phyloP scores from a whole-genome alignment of 352 stramenopile species.

The Globisporangium rhizosaccharum region DNA sequence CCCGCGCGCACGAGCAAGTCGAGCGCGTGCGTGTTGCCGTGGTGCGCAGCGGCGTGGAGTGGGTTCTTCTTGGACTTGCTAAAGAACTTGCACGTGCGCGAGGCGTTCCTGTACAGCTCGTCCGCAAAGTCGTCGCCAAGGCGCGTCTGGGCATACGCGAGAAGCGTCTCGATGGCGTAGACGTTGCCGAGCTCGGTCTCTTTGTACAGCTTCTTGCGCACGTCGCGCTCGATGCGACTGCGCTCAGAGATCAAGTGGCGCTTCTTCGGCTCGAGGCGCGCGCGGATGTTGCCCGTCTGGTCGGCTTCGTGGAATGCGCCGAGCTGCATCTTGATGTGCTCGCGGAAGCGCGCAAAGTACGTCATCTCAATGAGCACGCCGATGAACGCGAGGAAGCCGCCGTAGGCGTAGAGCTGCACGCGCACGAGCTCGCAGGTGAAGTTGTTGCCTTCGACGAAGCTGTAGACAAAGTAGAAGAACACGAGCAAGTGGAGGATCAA shows the following conservation, averaged over 20 bases:
- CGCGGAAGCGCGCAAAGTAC: conserved; percentile 79
- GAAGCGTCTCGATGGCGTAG: conserved; percentile 40
- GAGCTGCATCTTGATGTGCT: conserved; percentile 84
- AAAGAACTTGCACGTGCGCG: conserved; percentile 49
- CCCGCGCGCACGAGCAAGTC: conserved; percentile 43
- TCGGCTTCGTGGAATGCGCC: conserved; percentile 79
- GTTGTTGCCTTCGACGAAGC: conserved; percentile 54
- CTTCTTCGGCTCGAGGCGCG: conserved; percentile 27
- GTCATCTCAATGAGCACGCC: conserved; percentile 61
- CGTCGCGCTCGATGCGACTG: conserved; percentile 34
- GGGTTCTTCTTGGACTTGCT: conserved; percentile 77
- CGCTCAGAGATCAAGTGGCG: conserved; percentile 40
- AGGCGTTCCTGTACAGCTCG: conserved; percentile 55
- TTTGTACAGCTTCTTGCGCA: conserved; percentile 74
- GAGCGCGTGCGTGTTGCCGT: conserved; percentile 61
- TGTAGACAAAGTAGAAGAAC: conserved; percentile 60
- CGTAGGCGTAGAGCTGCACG: conserved; percentile 36
- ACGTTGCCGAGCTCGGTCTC: conserved; percentile 62
- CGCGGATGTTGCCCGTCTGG: conserved; percentile 74
- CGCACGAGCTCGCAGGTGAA: conserved; percentile 43
- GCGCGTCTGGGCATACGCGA: conserved; percentile 38
- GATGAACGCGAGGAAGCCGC: conserved; percentile 45
- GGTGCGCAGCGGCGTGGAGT: conserved; percentile 63
- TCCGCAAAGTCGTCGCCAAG: conserved; percentile 56
- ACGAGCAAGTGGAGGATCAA: conserved; percentile 45